Evolutionary conservation across 176 grass and related monocot species (phyloP).

Genomic region (Carex cristatella): DNA sequence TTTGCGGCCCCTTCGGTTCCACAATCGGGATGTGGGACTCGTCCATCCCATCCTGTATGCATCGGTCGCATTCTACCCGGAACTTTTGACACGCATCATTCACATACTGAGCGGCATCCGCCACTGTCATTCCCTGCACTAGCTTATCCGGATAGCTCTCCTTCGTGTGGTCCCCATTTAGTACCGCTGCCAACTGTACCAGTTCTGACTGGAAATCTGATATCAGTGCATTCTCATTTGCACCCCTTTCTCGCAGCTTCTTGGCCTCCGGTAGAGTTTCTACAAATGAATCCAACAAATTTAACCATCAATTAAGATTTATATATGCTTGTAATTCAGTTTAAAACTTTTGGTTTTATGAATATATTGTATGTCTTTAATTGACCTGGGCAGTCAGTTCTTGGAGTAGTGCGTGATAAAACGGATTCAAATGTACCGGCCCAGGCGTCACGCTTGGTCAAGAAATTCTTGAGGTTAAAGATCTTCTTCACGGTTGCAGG

Average conservation of each 20-base stretch:
- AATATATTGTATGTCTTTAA: not conserved
- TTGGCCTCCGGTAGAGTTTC: conserved; percentile 46
- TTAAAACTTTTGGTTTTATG: not conserved
- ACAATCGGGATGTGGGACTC: conserved; percentile 46
- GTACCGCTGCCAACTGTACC: conserved; percentile 55
- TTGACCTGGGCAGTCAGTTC: conserved; percentile 52
- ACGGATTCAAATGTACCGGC: conserved; percentile 67
- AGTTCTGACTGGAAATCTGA: conserved; percentile 71
- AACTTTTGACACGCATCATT: conserved; percentile 35
- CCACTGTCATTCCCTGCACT: conserved; percentile 71
- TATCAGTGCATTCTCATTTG: conserved; percentile 34
- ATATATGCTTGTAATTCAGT: not conserved
- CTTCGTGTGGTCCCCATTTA: conserved; percentile 58
- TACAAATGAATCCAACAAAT: not conserved
- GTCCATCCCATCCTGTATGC: conserved; percentile 36
- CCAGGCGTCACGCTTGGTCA: conserved; percentile 73
- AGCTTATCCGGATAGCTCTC: conserved; percentile 50
- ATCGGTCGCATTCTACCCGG: conserved; percentile 47
- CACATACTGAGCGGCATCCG: conserved; percentile 41
- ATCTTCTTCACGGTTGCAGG: conserved; percentile 78
- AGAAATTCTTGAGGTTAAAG: conserved; percentile 66
- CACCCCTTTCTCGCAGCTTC: conserved; percentile 37
- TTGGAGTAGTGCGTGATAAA: conserved; percentile 45
- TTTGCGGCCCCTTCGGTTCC: conserved; percentile 9
- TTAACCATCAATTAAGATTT: not conserved